Base-by-base conservation (phyloP, 2,329 filamentous ascomycete species). In the Sarocladium brachiariae region DNA sequence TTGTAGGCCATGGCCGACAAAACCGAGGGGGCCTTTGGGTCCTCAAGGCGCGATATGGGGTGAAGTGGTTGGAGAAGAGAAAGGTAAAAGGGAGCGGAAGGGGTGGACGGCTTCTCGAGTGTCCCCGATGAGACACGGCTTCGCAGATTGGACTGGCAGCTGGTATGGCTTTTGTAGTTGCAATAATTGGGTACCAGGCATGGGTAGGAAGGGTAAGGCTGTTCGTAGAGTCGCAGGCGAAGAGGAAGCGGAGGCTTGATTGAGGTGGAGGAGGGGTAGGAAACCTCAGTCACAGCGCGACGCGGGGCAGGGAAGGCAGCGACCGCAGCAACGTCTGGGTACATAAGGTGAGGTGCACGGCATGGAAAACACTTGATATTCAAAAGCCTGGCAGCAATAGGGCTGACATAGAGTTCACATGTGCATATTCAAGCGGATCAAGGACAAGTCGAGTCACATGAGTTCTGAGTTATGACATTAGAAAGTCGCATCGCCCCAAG, bases 1-100 rank as follows among this genome's bases (percentile, higher is more conserved):
- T 95, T 95, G 77, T 97, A 97, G 51, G 92, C 92, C 92, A 97
- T 97, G 35, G 31, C 24, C 30, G 33, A n/a, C 24, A 33, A 25
- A 47, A 18, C 9, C 8, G 16, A 27, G 3, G 16, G 43, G 6
- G 6, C 11, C n/a, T 5, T n/a, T 25, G 3, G 25, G 39, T 6
- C 23, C 16, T 16, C 7, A 19, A 7, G 16, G 37, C 37, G 7
- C 16, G 19, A 39, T 23, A 21, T 10, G 19, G 37, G 18, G 14
- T 6, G 16, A 14, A 23, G 16, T 19, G 5, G 39, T 13, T 25
- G 39, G 6, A 8, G 10, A 16, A 43, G 23, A 43, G 39, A 25
- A 43, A 19, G 18, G 23, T n/a, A 4, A 7, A 11, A 7, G 13
- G 21, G 10, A 4, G 21, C 21, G 21, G 39, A 9, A n/a, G 19